Percentiles rank a stretch among this genome's conserved stretches.
Evolutionary conservation across 306 rosid species (phyloP).

Genomic region (Quercus parvula): DNA sequence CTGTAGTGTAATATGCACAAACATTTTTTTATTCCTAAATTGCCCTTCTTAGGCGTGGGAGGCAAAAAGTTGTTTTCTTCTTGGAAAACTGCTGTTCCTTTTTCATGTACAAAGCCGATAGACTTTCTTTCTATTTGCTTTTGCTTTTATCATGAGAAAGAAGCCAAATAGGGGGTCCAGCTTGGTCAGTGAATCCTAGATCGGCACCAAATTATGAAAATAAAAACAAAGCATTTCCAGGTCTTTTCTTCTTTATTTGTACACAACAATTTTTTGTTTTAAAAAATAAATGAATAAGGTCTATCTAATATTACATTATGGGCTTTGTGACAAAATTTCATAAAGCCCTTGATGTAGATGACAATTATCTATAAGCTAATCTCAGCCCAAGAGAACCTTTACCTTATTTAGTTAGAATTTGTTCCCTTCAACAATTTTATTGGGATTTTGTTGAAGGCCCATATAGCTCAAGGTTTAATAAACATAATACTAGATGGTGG

Average conservation of each 20-base stretch:
- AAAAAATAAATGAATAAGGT: not conserved
- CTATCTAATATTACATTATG: not conserved
- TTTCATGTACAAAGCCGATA: constrained; percentile 37
- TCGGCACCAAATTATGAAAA: not conserved
- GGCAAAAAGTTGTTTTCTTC: constrained; percentile 33
- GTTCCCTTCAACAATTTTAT: not conserved
- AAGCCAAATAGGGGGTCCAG: constrained; percentile 8
- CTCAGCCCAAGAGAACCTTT: not conserved
- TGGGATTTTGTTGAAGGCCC: not conserved
- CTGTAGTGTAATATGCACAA: not conserved
- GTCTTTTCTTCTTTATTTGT: not conserved
- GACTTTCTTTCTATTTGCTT: constrained; percentile 29
- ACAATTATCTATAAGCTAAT: not conserved
- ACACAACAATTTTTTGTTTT: not conserved
- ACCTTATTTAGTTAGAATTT: not conserved
- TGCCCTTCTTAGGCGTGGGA: constrained; percentile 60
- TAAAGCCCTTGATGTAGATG: no score
- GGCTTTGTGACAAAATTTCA: not conserved
- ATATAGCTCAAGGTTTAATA: not conserved
- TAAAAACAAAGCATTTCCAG: not conserved
- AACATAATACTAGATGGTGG: no score
- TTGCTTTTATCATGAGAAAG: constrained; percentile 21
- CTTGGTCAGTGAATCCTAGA: constrained; percentile 21
- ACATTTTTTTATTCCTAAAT: constrained; percentile 2
- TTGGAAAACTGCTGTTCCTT: constrained; percentile 19